Evolutionary conservation across 305 asterid genomes (phyloP).

Genomic region (Fraxinus ornus): DNA sequence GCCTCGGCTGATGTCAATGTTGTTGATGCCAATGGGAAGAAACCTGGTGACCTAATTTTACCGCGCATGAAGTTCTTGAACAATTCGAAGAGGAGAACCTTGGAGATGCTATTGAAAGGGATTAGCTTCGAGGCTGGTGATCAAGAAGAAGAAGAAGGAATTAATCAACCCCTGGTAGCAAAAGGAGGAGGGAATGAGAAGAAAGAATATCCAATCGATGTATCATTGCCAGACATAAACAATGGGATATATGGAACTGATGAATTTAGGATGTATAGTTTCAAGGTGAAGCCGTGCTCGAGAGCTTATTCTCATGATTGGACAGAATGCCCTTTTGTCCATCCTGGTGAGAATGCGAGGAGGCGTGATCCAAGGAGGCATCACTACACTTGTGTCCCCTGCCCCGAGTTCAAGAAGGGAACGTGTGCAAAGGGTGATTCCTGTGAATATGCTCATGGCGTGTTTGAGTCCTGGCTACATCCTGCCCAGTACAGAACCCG

Average conservation of each 20-base stretch:
- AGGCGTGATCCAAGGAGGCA: slow-evolving; percentile 64
- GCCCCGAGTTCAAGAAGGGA: slow-evolving; percentile 75
- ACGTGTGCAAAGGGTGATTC: slow-evolving; percentile 50
- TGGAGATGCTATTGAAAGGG: slow-evolving; percentile 58
- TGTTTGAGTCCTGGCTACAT: slow-evolving; percentile 75
- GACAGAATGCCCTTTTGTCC: slow-evolving; percentile 81
- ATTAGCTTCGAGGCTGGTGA: slow-evolving; percentile 19
- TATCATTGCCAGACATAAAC: slow-evolving; percentile 64
- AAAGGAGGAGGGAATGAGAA: slow-evolving; percentile 32
- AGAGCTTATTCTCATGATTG: slow-evolving; percentile 76
- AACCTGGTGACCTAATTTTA: slow-evolving; percentile 54
- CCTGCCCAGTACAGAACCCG: slow-evolving; percentile 72
- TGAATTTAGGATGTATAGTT: slow-evolving; percentile 70
- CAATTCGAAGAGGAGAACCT: slow-evolving; percentile 28
- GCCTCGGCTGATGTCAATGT: slow-evolving; percentile 42
- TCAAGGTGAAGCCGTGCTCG: slow-evolving; percentile 70
- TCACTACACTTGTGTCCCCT: slow-evolving; percentile 67
- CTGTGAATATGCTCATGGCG: slow-evolving; percentile 73
- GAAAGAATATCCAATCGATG: slow-evolving; percentile 57
- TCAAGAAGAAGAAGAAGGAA: slow-evolving; percentile 33
- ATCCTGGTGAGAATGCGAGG: slow-evolving; percentile 77
- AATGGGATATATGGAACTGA: slow-evolving; percentile 59
- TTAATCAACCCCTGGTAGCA: slow-evolving; percentile 4
- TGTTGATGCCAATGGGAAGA: slow-evolving; percentile 48
- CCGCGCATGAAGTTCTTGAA: slow-evolving; percentile 30